phyloP scores from a whole-genome alignment of 495 filamentous ascomycete genomes.

The Schizothecium vesticola region DNA sequence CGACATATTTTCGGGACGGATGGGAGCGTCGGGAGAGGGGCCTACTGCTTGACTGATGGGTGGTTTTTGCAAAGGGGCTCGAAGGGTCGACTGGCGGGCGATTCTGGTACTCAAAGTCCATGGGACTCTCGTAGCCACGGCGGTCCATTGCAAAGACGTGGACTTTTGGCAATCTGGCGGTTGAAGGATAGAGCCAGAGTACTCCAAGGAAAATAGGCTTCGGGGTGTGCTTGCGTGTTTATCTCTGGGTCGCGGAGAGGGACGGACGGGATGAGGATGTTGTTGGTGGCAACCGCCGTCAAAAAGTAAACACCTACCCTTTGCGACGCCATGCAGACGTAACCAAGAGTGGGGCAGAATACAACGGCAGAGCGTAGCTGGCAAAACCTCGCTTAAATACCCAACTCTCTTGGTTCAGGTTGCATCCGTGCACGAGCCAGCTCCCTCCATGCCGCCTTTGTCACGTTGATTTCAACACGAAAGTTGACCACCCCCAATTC shows the following conservation, averaged over 20 bases:
- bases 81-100: constrained; percentile 40
- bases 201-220: background rate
- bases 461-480: background rate
- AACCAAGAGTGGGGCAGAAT: background rate
- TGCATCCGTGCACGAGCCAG: background rate
- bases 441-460: background rate
- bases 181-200: background rate
- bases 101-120: constrained; percentile 49
- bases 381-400: background rate
- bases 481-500: background rate
- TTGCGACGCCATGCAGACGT: background rate
- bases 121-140: constrained; percentile 41
- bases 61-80: constrained; percentile 36
- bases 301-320: constrained; percentile 27
- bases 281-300: constrained; percentile 25
- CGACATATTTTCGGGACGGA: background rate
- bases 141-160: constrained; percentile 31
- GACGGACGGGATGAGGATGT: constrained; percentile 8
- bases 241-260: background rate
- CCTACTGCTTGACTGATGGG: constrained; percentile 19
- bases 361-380: background rate
- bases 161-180: background rate
- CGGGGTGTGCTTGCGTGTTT: background rate
- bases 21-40: background rate
- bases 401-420: too few relatives aligned